Percentiles rank a stretch among this genome's conserved stretches.
Evolutionary conservation across 495 filamentous ascomycete species (phyloP).

Genomic region (Aspergillus steynii): DNA sequence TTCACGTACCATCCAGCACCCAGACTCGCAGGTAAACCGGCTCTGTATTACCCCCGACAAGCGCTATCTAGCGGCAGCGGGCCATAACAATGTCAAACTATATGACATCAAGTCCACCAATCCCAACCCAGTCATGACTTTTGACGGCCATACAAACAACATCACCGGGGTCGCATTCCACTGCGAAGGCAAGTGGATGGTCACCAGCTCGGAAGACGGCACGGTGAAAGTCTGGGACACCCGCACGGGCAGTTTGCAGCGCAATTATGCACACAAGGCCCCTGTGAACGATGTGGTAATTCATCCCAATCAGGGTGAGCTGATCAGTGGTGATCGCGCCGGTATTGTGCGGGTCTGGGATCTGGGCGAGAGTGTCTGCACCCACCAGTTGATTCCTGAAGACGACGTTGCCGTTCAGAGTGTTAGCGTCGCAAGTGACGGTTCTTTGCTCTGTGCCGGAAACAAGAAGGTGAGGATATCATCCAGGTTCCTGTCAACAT

Average conservation of each 20-base stretch:
- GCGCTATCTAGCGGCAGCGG: constrained; percentile 89
- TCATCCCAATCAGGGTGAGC: constrained; percentile 96
- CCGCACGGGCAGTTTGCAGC: constrained; percentile 78
- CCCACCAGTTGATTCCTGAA: constrained; percentile 93
- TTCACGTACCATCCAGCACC: constrained; percentile 94
- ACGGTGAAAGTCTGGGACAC: constrained; percentile 99
- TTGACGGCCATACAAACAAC: constrained; percentile 94
- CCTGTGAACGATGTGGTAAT: constrained; percentile 94
- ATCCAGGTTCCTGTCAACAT: background rate
- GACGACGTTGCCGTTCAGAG: constrained; percentile 90
- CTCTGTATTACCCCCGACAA: constrained; percentile 99
- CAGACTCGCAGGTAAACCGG: constrained; percentile 96
- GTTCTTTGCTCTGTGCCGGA: constrained; percentile 89
- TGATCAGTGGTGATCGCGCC: constrained; percentile 91
- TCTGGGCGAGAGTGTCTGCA: constrained; percentile 93
- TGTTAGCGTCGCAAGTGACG: constrained; percentile 94
- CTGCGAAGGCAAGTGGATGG: constrained; percentile 99
- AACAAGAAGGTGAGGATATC: constrained; percentile 71
- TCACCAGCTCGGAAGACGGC: constrained; percentile 96
- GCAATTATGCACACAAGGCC: constrained; percentile 84
- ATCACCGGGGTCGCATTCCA: constrained; percentile 97
- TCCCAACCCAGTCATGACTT: constrained; percentile 84
- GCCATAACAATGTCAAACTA: constrained; percentile 91
- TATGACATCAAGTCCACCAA: constrained; percentile 98
- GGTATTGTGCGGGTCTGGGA: constrained; percentile 97